These are phyloP conservation scores for Nemania bipapillata DNA, from an alignment of 2,329 filamentous ascomycete species.

Conservation along the genomic window DNA sequence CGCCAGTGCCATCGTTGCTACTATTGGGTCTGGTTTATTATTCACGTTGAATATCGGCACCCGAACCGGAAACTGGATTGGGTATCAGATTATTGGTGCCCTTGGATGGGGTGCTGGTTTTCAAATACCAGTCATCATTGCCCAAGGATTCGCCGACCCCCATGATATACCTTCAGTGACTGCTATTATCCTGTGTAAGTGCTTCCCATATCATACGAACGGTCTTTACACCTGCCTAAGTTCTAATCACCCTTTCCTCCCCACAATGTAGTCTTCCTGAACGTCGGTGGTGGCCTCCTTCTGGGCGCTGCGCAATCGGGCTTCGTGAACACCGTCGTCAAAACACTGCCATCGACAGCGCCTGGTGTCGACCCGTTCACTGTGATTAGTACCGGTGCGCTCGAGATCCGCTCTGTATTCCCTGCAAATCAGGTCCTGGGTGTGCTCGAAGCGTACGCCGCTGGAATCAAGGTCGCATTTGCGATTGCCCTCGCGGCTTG, in stretches of 20 bases:
- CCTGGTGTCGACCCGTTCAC: conserved; percentile 49
- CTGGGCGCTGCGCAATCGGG: conserved; percentile 55
- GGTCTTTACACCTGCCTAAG: too few relatives aligned
- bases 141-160: neutral
- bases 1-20: conserved; percentile 51
- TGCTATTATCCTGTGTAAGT: conserved; percentile 12
- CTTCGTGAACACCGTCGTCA: conserved; percentile 51
- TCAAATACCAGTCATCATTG: conserved; percentile 5
- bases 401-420: conserved; percentile 60
- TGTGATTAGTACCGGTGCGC: conserved; percentile 57
- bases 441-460: conserved; percentile 55
- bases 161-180: neutral
- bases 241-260: too few relatives aligned
- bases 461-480: conserved; percentile 5
- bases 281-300: conserved; percentile 56
- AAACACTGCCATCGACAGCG: conserved; percentile 39
- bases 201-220: conserved; percentile 27
- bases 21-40: conserved; percentile 49
- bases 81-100: conserved; percentile 47
- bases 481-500: neutral
- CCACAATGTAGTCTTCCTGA: conserved; percentile 48
- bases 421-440: conserved; percentile 57
- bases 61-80: conserved; percentile 54
- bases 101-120: conserved; percentile 9
- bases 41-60: conserved; percentile 48